phyloP scores from a whole-genome alignment of 176 grass and related monocot species.

The Triticum timopheevii region DNA sequence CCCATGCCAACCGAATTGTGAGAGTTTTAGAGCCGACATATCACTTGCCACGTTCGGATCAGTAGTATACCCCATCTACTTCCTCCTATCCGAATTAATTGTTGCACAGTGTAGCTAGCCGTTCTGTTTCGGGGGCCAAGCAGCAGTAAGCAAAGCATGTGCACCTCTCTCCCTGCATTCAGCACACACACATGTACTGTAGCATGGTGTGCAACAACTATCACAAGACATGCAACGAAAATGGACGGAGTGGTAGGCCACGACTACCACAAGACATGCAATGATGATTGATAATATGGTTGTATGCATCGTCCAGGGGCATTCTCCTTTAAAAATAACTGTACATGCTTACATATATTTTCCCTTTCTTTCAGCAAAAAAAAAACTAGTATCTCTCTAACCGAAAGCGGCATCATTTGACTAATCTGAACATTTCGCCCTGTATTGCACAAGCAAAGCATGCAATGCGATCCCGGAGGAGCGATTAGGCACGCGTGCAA shows the following conservation, averaged over 20 bases:
- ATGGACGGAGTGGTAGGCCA: not conserved
- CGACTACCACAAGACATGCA: too few species aligned
- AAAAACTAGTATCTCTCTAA: not conserved
- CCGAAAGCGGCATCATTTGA: conserved; percentile 9
- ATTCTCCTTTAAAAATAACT: too few species aligned
- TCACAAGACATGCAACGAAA: not conserved
- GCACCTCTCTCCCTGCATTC: not conserved
- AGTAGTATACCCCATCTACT: not conserved
- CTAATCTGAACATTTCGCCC: not conserved
- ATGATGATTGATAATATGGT: too few species aligned
- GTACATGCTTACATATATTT: too few species aligned
- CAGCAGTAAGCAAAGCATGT: not conserved
- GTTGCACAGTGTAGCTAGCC: not conserved
- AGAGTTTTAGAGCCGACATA: not conserved
- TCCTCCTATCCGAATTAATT: too few species aligned
- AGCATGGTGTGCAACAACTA: not conserved
- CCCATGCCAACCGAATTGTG: not conserved
- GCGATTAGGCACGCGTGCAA: not conserved
- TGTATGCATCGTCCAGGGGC: too few species aligned
- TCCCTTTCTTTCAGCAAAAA: too few species aligned
- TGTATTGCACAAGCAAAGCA: not conserved
- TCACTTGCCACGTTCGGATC: not conserved
- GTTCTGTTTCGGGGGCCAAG: not conserved
- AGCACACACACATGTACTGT: not conserved
- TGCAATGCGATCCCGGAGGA: not conserved